Percentiles rank a stretch among this genome's conserved stretches.
These are phyloP conservation scores for Chytriomyces sp. DNA, from an alignment of 192 early-diverging fungal genomes.

Conservation along the genomic window DNA sequence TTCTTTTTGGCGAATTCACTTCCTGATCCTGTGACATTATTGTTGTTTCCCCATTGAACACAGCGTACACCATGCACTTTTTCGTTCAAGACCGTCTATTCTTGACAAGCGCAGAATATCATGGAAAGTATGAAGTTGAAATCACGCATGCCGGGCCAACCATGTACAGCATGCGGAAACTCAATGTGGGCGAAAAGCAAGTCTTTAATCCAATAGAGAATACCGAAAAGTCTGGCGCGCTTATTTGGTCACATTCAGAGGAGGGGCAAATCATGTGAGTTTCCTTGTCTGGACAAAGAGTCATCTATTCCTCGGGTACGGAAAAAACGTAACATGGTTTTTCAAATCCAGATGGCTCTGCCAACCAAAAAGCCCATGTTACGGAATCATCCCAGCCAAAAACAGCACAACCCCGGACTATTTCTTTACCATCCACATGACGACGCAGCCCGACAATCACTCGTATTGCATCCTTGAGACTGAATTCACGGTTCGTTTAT, in stretches of 20 bases:
- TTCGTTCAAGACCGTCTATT: slow-evolving; percentile 7
- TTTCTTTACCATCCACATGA: slow-evolving; percentile 15
- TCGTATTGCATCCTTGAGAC: slow-evolving; percentile 28
- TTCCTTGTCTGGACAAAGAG: background rate
- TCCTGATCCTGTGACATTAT: background rate
- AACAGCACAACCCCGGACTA: slow-evolving; percentile 3
- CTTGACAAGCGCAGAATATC: background rate
- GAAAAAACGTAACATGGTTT: background rate
- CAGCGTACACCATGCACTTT: background rate
- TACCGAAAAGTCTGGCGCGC: background rate
- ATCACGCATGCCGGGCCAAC: slow-evolving; percentile 8
- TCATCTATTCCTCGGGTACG: background rate
- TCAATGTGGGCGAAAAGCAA: background rate
- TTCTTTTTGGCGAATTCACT: background rate
- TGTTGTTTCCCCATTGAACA: background rate
- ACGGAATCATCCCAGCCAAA: slow-evolving; percentile 7
- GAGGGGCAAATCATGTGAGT: slow-evolving; percentile 2
- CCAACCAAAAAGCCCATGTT: slow-evolving; percentile 14
- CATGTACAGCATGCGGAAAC: background rate
- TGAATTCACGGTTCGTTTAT: slow-evolving; percentile 23
- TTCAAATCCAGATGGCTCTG: slow-evolving; percentile 21
- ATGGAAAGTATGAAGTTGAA: background rate
- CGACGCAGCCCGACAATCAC: background rate
- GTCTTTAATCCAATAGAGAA: slow-evolving; percentile 3
- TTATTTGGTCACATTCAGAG: slow-evolving; percentile 16